phyloP scores from a whole-genome alignment of 176 grass and related monocot species.

The Eragrostis nindensis region DNA sequence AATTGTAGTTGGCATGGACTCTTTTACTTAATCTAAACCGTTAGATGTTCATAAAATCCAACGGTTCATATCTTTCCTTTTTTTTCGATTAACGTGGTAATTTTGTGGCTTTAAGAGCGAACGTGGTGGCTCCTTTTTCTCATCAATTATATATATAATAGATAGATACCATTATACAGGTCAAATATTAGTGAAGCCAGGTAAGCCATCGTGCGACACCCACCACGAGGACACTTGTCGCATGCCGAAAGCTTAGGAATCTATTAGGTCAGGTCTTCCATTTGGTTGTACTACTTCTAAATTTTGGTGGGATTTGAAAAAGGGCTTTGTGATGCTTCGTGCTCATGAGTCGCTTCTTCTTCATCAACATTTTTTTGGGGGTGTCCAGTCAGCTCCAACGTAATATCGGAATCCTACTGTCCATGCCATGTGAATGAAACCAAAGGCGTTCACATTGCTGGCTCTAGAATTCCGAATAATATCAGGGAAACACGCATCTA shows the following conservation, averaged over 20 bases:
- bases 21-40: too few species aligned
- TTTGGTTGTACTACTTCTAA: background rate
- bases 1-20: too few species aligned
- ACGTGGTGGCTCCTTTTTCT: too few species aligned
- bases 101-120: too few species aligned
- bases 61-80: too few species aligned
- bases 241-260: slow-evolving; percentile 49
- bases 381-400: too few species aligned
- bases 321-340: slow-evolving; percentile 22
- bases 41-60: too few species aligned
- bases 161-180: background rate
- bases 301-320: background rate
- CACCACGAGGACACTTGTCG: slow-evolving; percentile 50
- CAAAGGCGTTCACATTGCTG: slow-evolving; percentile 18
- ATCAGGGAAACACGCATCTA: background rate
- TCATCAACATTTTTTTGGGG: too few species aligned
- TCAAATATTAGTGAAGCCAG: slow-evolving; percentile 32
- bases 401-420: slow-evolving; percentile 27
- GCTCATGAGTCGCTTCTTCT: slow-evolving; percentile 22
- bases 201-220: background rate
- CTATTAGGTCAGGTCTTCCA: slow-evolving; percentile 34
- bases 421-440: slow-evolving; percentile 29
- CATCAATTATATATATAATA: too few species aligned
- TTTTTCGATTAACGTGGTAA: too few species aligned
- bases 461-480: background rate